Base-by-base conservation (phyloP, 345 rosid species). In the Lagerstroemia speciosa region DNA sequence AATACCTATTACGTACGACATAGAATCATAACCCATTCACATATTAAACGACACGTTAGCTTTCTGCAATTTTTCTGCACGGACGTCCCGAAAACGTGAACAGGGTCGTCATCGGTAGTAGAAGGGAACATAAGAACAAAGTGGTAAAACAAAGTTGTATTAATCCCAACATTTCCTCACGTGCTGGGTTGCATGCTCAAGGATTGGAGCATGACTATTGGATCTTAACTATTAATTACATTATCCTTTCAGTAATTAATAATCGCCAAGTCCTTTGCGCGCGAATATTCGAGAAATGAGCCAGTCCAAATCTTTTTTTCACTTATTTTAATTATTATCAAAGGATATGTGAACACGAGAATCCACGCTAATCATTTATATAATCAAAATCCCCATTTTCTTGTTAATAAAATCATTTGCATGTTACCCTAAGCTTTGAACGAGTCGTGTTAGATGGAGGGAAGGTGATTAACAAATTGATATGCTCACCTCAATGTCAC, bases 141-240 rank as follows among this genome's bases (percentile, higher is more conserved):
- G n/a, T n/a, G n/a, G n/a, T n/a, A 52, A 32, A 41, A 46, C 73
- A 77, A 74, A 68, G 30, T 48, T 67, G 62, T 79, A 83, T n/a
- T n/a, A 76, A 83, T 86, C 90, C 90, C 90, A 66, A 86, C 81
- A 79, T 57, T 73, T 67, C 67, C 69, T 80, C 90, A 86, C 90
- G 80, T 86, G 90, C 82, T 53, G 74, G 68, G 76, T 68, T 69
- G 69, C 78, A 67, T 72, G 74, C 77, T 71, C 68, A 73, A 77
- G 69, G 72, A 57, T n/a, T 22, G 9, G 20, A 52, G 16, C 16
- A 45, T 15, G n/a, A n/a, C n/a, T n/a, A n/a, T n/a, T n/a, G n/a
- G n/a, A n/a, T n/a, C n/a, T n/a, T n/a, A n/a, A n/a, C n/a, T n/a
- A n/a, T n/a, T n/a, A n/a, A n/a, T n/a, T n/a, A n/a, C n/a, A n/a